Percentiles rank a stretch among this genome's conserved stretches.
phyloP scores from a whole-genome alignment of 768 basidiomycete genomes.

The Candolleomyces aberdarensis region DNA sequence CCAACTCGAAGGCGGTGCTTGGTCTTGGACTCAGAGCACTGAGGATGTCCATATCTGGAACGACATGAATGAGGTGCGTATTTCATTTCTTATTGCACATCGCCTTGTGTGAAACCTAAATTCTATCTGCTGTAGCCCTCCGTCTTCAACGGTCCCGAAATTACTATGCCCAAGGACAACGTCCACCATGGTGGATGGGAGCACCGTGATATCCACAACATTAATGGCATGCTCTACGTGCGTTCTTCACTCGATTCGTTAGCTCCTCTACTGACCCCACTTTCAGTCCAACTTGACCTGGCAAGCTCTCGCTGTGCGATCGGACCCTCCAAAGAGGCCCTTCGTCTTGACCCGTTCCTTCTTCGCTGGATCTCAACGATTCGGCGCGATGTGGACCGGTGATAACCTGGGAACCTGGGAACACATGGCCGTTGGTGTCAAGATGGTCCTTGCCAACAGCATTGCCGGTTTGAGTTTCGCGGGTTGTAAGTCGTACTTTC shows the following conservation, averaged over 20 bases:
- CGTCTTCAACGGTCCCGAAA: slow-evolving; percentile 99
- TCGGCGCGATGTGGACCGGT: slow-evolving; percentile 98
- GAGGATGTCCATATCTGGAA: slow-evolving; percentile 94
- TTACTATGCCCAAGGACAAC: slow-evolving; percentile 63
- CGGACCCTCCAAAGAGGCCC: slow-evolving; percentile 74
- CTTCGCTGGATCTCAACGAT: slow-evolving; percentile 93
- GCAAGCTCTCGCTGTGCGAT: slow-evolving; percentile 74
- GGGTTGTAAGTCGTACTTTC: slow-evolving; percentile 63
- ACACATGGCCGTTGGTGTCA: slow-evolving; percentile 89
- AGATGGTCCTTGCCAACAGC: slow-evolving; percentile 88
- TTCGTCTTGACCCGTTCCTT: slow-evolving; percentile 96
- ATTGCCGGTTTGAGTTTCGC: slow-evolving; percentile 90
- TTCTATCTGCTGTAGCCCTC: slow-evolving; percentile 55
- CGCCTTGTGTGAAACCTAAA: background rate
- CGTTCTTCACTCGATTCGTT: slow-evolving; percentile 20
- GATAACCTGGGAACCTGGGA: slow-evolving; percentile 98
- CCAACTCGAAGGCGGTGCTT: slow-evolving; percentile 49
- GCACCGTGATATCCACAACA: slow-evolving; percentile 94
- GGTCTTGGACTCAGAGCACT: slow-evolving; percentile 79
- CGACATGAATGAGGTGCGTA: slow-evolving; percentile 94
- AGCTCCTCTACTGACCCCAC: background rate
- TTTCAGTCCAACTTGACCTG: slow-evolving; percentile 78
- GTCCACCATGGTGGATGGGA: slow-evolving; percentile 96
- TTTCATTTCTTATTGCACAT: background rate
- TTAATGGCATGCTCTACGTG: slow-evolving; percentile 94